phyloP scores from a whole-genome alignment of 2,329 filamentous ascomycete species.

The Fragosphaeria purpurea region DNA sequence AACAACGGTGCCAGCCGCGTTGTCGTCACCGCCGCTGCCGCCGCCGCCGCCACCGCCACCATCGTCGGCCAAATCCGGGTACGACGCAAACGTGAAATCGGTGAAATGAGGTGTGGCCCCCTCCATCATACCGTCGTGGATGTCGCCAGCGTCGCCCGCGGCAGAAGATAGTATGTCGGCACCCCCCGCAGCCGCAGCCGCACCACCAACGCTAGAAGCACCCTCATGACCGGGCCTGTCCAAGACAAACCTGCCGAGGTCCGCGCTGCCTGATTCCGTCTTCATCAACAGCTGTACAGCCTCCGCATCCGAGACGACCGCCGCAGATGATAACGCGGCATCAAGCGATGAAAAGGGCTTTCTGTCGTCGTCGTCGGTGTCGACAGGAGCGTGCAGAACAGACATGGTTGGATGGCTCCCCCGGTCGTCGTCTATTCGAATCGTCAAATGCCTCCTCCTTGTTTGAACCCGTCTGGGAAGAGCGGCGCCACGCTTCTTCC shows the following conservation, averaged over 20 bases:
- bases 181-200: conserved; percentile 15
- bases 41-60: conserved; percentile 22
- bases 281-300: conserved; percentile 21
- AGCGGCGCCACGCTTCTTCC: too few species aligned
- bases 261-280: conserved; percentile 19
- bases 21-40: neutral
- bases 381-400: conserved; percentile 23
- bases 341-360: conserved; percentile 25
- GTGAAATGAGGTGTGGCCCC: conserved; percentile 33
- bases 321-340: conserved; percentile 23
- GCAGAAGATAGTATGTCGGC: neutral
- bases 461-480: too few species aligned
- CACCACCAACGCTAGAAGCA: conserved; percentile 9
- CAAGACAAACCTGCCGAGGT: conserved; percentile 27
- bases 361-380: conserved; percentile 17
- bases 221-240: conserved; percentile 23
- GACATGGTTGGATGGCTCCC: conserved; percentile 26
- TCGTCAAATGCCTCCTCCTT: too few species aligned
- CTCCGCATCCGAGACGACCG: conserved; percentile 17
- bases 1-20: conserved; percentile 23
- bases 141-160: conserved; percentile 6
- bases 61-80: conserved; percentile 30
- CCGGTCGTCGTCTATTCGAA: too few species aligned
- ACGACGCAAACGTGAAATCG: conserved; percentile 41
- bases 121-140: conserved; percentile 30